Evolutionary conservation across 2,329 filamentous ascomycete species (phyloP).

Genomic region (Neonectria coccinea): DNA sequence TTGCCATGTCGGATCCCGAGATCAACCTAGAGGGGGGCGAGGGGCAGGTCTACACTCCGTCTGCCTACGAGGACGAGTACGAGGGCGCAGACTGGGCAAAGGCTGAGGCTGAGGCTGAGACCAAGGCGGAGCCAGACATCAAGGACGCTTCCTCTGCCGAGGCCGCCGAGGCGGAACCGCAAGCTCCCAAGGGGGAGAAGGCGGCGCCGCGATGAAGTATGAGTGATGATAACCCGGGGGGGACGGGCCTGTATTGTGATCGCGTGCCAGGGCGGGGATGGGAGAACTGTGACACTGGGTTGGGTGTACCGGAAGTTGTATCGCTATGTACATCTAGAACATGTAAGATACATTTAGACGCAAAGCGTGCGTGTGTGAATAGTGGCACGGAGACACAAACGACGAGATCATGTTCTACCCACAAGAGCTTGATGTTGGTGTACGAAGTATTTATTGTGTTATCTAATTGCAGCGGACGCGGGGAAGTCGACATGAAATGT

Average conservation of each 20-base stretch:
- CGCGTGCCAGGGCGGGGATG: background rate
- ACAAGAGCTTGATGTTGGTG: background rate
- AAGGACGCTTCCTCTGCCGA: conserved; percentile 31
- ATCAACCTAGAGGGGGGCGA: conserved; percentile 66
- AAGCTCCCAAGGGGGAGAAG: conserved; percentile 39
- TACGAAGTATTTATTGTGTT: background rate
- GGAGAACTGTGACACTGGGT: conserved; percentile 4
- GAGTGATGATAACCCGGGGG: background rate
- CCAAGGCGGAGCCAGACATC: conserved; percentile 29
- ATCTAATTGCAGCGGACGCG: background rate
- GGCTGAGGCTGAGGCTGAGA: conserved; percentile 34
- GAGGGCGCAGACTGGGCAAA: conserved; percentile 43
- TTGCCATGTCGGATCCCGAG: conserved; percentile 75
- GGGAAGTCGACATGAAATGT: background rate
- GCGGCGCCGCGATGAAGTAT: conserved; percentile 33
- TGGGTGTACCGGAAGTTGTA: conserved; percentile 10
- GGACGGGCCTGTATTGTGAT: background rate
- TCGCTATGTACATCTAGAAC: conserved; percentile 43
- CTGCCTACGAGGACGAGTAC: conserved; percentile 52
- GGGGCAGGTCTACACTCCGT: conserved; percentile 63
- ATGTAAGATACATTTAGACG: conserved; percentile 44
- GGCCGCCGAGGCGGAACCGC: conserved; percentile 27
- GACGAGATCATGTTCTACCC: background rate
- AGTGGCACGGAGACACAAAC: conserved; percentile 1
- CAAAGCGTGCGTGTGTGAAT: conserved; percentile 26